Base-by-base conservation (phyloP, 2,329 filamentous ascomycete species). In the Apiospora koreana region DNA sequence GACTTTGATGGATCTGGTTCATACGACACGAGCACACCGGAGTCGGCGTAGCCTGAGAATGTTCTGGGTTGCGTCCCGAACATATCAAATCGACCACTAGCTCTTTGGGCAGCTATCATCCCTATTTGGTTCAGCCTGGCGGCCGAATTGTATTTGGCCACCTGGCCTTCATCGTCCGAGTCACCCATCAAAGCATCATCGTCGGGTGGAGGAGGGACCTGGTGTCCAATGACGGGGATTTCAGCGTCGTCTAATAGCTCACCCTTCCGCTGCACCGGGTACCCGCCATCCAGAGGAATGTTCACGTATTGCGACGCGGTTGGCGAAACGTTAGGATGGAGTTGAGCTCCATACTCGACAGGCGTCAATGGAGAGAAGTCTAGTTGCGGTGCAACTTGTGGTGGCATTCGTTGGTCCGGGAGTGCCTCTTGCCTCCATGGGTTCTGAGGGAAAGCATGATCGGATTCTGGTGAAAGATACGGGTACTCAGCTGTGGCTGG, bases 171-270 rank as follows among this genome's bases (percentile, higher is more conserved):
- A 43, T 92, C 88, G 25, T 91, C 89, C 1, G 88, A 89, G 43
- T 89, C 88, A 12, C 82, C 84, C 82, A 91, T 88, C 28, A 86
- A 89, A 72, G 92, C 89, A 69, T 92, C 89, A 48, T 89, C 87
- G 69, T 84, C 66, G 45, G 66, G 84, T 67, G 86, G 83, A 73
- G 86, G 85, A 69, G 16, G 31, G 31, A 62, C 54, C 9, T 38
- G 54, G 54, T 21, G 35, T n/a, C 54, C 54, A n/a, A 62, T n/a
- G 31, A 38, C 54, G 35, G 54, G 54, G 5, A 62, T 38, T 12
- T 38, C 31, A 21, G 18, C 31, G 31, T 62, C 54, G 7, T 38
- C 9, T n/a, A 21, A 38, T 10, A 28, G 18, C 10, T 62, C 54
- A 21, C 31, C 2, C 18, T 62, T 31, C 18, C n/a, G 4, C 28